phyloP scores from a whole-genome alignment of 1,139 yeast species.

The Pichiaceae sp. region DNA sequence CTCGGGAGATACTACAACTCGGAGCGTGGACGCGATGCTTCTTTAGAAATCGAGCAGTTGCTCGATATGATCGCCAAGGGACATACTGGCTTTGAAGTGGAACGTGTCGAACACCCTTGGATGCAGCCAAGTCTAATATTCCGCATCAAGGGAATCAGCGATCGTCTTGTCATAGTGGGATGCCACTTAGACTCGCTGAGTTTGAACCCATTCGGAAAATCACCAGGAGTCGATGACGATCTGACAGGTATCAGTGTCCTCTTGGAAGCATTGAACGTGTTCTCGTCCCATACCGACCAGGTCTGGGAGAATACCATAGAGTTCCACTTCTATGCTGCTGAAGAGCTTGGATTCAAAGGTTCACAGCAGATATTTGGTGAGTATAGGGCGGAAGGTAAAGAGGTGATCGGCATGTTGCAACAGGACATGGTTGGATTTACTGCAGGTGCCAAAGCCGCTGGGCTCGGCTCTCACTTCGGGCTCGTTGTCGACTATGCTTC shows the following conservation, averaged over 20 bases:
- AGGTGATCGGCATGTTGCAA: slow-evolving; percentile 76
- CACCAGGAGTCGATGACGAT: slow-evolving; percentile 95
- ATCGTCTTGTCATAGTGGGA: slow-evolving; percentile 60
- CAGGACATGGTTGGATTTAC: slow-evolving; percentile 95
- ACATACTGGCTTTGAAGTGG: slow-evolving; percentile 7
- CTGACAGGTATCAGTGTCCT: slow-evolving; percentile 83
- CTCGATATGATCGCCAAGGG: slow-evolving; percentile 32
- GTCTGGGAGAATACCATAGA: slow-evolving; percentile 55
- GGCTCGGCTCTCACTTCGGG: slow-evolving; percentile 68
- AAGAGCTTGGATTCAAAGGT: slow-evolving; percentile 88
- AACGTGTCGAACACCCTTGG: slow-evolving; percentile 42
- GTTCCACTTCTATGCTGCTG: slow-evolving; percentile 93
- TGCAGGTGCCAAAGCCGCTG: slow-evolving; percentile 43
- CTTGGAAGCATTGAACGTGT: slow-evolving; percentile 64
- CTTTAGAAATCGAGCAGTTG: slow-evolving; percentile 33
- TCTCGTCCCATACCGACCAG: slow-evolving; percentile 22
- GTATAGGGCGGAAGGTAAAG: slow-evolving; percentile 36
- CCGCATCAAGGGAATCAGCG: slow-evolving; percentile 19
- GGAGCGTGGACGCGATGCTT: slow-evolving; percentile 46
- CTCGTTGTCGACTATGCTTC: slow-evolving; percentile 71
- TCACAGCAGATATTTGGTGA: slow-evolving; percentile 67
- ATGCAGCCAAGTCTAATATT: slow-evolving; percentile 50
- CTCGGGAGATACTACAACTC: slow-evolving; percentile 78
- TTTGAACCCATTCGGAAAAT: slow-evolving; percentile 44
- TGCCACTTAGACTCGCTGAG: slow-evolving; percentile 88